Evolutionary conservation across 106 monocot genomes (phyloP).

Genomic region (Dioscorea dumetorum): DNA sequence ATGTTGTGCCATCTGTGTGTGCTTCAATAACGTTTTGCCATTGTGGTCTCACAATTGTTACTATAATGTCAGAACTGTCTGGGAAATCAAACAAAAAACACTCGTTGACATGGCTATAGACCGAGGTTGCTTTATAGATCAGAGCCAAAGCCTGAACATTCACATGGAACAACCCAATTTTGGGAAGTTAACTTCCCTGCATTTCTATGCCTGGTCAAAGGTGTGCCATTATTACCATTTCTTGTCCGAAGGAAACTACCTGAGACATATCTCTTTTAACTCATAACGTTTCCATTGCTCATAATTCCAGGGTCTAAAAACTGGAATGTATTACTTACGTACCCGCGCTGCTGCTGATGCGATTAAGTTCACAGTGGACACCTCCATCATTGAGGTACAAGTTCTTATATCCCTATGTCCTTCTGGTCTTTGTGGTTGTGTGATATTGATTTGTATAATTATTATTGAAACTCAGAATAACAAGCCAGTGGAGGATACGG

Average conservation of each 20-base stretch:
- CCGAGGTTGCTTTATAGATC: conserved; percentile 86
- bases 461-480: conserved; percentile 12
- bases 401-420: background rate
- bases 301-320: conserved; percentile 56
- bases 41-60: no score
- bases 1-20: background rate
- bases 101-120: conserved; percentile 85
- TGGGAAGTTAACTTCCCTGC: conserved; percentile 82
- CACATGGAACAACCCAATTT: conserved; percentile 89
- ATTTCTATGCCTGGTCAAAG: conserved; percentile 90
- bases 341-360: conserved; percentile 73
- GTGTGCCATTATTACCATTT: conserved; percentile 11
- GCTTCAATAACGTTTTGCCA: no score
- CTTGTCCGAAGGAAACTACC: background rate
- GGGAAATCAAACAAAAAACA: conserved; percentile 64
- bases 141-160: conserved; percentile 90
- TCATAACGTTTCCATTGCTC: background rate
- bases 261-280: background rate
- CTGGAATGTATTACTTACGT: conserved; percentile 76
- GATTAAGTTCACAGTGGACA: conserved; percentile 73
- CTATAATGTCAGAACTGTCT: conserved; percentile 34
- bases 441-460: background rate
- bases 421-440: background rate
- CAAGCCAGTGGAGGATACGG: conserved; percentile 24
- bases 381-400: conserved; percentile 30